These are phyloP conservation scores for Phylloporus sp. DNA, from an alignment of 1,284 basidiomycete genomes.

Conservation along the genomic window DNA sequence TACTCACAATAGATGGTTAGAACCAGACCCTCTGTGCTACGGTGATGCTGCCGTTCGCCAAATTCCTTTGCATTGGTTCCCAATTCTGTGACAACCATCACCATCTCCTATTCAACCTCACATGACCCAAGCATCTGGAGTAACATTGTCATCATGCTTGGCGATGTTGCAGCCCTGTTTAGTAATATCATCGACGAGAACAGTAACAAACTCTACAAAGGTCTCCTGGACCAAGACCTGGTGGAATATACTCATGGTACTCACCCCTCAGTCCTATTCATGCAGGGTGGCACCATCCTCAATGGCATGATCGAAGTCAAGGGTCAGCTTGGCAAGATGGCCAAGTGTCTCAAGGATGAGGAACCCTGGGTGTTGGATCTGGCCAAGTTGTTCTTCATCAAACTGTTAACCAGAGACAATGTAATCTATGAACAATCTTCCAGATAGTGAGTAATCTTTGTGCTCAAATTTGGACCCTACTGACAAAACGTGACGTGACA, in stretches of 20 bases:
- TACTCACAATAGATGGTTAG: slow-evolving; percentile 44
- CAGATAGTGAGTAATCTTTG: slow-evolving; percentile 62
- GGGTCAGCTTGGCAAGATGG: slow-evolving; percentile 99
- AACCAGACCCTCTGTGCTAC: slow-evolving; percentile 87
- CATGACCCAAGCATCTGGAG: slow-evolving; percentile 89
- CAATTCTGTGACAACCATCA: slow-evolving; percentile 94
- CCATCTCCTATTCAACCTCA: slow-evolving; percentile 88
- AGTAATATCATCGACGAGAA: slow-evolving; percentile 97
- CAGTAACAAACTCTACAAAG: slow-evolving; percentile 93
- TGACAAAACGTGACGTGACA: too few relatives aligned
- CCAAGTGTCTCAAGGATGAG: slow-evolving; percentile 96
- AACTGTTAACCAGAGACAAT: slow-evolving; percentile 97
- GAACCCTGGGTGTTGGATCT: slow-evolving; percentile 90
- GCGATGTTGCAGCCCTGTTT: slow-evolving; percentile 97
- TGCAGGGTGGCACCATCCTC: slow-evolving; percentile 92
- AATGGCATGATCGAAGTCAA: slow-evolving; percentile 99
- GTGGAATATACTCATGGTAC: slow-evolving; percentile 97
- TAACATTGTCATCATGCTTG: slow-evolving; percentile 97
- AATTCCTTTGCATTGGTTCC: slow-evolving; percentile 95
- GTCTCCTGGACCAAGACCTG: slow-evolving; percentile 84
- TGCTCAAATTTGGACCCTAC: too few relatives aligned
- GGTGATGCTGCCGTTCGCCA: slow-evolving; percentile 89
- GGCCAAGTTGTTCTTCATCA: slow-evolving; percentile 96
- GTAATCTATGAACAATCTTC: slow-evolving; percentile 99
- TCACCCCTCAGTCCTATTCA: too few relatives aligned